phyloP scores from a whole-genome alignment of 2,329 filamentous ascomycete species.

The Didymella pinodella region DNA sequence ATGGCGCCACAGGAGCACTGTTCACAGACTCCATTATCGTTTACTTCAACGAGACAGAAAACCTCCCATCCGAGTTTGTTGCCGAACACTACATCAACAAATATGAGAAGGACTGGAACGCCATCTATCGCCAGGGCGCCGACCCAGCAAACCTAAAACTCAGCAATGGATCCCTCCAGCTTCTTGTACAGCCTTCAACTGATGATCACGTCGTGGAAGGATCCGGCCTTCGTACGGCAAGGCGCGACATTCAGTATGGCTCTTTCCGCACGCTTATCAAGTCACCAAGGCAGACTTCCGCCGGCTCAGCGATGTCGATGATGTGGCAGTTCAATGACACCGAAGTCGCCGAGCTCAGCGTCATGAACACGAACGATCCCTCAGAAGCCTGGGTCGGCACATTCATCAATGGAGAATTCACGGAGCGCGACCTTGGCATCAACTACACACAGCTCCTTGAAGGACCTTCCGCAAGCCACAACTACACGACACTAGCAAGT shows the following conservation, averaged over 20 bases:
- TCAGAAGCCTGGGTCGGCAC: conserved; percentile 51
- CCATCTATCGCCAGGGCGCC: conserved; percentile 56
- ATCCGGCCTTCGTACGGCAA: conserved; percentile 52
- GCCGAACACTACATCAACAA: conserved; percentile 53
- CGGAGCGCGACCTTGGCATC: conserved; percentile 47
- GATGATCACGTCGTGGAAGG: conserved; percentile 55
- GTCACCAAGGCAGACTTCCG: conserved; percentile 46
- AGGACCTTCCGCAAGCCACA: conserved; percentile 38
- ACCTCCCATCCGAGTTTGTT: conserved; percentile 49
- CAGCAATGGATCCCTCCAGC: conserved; percentile 47
- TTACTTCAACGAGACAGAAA: conserved; percentile 60
- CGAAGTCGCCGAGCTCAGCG: conserved; percentile 53
- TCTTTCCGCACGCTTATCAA: conserved; percentile 56
- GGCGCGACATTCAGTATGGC: conserved; percentile 59
- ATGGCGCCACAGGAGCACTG: conserved; percentile 48
- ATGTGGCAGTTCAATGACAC: conserved; percentile 56
- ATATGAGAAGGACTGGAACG: conserved; percentile 59
- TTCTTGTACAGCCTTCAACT: conserved; percentile 46
- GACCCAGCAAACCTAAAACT: conserved; percentile 51
- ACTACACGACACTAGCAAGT: conserved; percentile 51
- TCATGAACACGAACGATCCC: conserved; percentile 56
- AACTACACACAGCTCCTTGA: conserved; percentile 53
- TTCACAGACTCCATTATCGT: conserved; percentile 59
- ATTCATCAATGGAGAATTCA: conserved; percentile 52
- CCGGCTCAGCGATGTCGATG: conserved; percentile 58